Conservation (phyloP, 805 yeast genomes). For the Saccharomycopsis schoenii region DNA sequence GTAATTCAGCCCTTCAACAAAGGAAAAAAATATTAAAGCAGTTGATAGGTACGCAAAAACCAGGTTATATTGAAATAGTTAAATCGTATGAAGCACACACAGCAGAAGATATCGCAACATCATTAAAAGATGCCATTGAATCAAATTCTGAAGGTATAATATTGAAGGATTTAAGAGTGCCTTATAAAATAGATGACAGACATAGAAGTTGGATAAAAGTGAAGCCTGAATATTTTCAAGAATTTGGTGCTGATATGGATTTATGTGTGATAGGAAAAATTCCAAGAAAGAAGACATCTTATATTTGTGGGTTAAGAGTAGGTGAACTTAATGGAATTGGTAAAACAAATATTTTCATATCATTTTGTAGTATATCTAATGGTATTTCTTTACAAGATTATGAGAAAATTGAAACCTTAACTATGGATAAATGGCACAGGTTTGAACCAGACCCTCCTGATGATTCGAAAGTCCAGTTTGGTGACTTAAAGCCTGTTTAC, state of each 20-base stretch:
- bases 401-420: conserved; percentile 42
- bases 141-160: conserved; percentile 74
- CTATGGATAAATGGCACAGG: conserved; percentile 54
- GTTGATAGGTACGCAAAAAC: conserved; percentile 33
- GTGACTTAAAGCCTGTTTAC: conserved; percentile 48
- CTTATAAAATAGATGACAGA: conserved; percentile 53
- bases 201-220: conserved; percentile 73
- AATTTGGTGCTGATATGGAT: conserved; percentile 82
- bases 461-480: conserved; percentile 37
- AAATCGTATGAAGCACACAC: conserved; percentile 30
- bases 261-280: conserved; percentile 69
- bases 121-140: conserved; percentile 49
- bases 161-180: conserved; percentile 51
- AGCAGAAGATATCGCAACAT: conserved; percentile 43
- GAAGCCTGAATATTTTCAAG: conserved; percentile 83
- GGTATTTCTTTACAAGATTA: conserved; percentile 66
- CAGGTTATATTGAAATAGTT: conserved; percentile 42
- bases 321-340: conserved; percentile 21
- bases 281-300: conserved; percentile 59
- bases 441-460: conserved; percentile 34
- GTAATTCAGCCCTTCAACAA: conserved; percentile 40
- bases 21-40: conserved; percentile 44
- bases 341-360: conserved; percentile 32
- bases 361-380: conserved; percentile 76
- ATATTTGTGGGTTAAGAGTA: conserved; percentile 60